phyloP scores from a whole-genome alignment of 495 filamentous ascomycete genomes.

The Oidiodendron maius region DNA sequence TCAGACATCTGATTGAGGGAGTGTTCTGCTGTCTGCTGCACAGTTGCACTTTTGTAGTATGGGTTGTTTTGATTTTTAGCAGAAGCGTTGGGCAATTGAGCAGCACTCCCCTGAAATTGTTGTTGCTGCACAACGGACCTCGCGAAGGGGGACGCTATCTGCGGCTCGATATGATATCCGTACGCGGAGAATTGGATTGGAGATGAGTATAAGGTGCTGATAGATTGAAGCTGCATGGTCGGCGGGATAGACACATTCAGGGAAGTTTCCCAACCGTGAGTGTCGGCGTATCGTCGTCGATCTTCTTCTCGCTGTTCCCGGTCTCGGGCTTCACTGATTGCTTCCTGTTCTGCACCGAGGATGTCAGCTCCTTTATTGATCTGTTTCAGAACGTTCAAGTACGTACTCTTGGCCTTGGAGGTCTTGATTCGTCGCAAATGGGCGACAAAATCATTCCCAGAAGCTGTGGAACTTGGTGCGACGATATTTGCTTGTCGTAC shows the following conservation, averaged over 20 bases:
- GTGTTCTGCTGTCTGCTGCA: background rate
- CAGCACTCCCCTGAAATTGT: background rate
- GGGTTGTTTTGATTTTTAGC: too few relatives aligned
- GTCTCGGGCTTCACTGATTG: background rate
- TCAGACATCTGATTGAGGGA: background rate
- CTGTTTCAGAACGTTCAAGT: background rate
- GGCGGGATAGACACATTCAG: background rate
- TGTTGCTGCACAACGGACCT: background rate
- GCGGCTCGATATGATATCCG: too few relatives aligned
- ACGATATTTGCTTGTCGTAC: background rate
- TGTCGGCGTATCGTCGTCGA: background rate
- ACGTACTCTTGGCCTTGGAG: constrained; percentile 2
- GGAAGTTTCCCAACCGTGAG: background rate
- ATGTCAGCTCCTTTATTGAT: background rate
- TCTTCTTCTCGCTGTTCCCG: background rate
- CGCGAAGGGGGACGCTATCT: too few relatives aligned
- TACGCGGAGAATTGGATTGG: background rate
- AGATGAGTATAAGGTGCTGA: background rate
- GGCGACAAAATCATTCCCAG: background rate
- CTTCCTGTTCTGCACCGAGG: background rate
- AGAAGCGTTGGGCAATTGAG: background rate
- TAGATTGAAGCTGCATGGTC: background rate
- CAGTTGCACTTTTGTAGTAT: too few relatives aligned
- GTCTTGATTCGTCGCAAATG: background rate
- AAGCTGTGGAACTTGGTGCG: background rate